Evolutionary conservation across 108 stramenopile genomes (phyloP).

Genomic region (Cylindrotheca closterium): DNA sequence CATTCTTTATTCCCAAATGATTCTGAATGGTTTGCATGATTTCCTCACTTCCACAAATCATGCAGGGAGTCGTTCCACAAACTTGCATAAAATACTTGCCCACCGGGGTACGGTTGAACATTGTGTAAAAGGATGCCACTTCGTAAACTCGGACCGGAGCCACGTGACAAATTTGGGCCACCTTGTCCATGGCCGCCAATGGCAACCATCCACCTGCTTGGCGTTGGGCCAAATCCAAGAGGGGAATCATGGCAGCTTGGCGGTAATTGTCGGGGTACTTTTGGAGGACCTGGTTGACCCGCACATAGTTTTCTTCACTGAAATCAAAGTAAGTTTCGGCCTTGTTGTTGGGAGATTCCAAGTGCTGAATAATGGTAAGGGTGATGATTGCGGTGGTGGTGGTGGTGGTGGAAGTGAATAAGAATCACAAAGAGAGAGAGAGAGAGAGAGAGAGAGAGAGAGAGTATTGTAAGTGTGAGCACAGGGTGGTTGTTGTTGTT

Average conservation of each 20-base stretch:
- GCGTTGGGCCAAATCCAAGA: slow-evolving; percentile 95
- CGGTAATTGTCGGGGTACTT: slow-evolving; percentile 99
- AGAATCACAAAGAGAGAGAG: background rate
- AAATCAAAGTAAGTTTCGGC: slow-evolving; percentile 91
- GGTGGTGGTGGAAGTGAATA: background rate
- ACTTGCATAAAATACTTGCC: slow-evolving; percentile 99
- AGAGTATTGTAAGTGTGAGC: background rate
- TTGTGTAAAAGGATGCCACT: slow-evolving; percentile 98
- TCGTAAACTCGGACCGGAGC: slow-evolving; percentile 94
- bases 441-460: slow-evolving; percentile 2
- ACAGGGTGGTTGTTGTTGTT: background rate
- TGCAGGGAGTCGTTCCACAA: slow-evolving; percentile 99
- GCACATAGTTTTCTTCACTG: slow-evolving; percentile 93
- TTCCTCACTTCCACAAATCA: slow-evolving; percentile 98
- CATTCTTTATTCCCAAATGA: slow-evolving; percentile 95
- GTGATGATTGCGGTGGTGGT: background rate
- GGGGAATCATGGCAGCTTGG: slow-evolving; percentile 93
- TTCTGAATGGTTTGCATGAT: slow-evolving; percentile 98
- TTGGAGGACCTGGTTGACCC: slow-evolving; percentile 78
- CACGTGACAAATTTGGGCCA: slow-evolving; percentile 91
- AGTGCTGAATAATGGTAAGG: no score
- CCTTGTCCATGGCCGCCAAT: slow-evolving; percentile 99
- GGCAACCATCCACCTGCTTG: slow-evolving; percentile 99
- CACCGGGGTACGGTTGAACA: slow-evolving; percentile 99
- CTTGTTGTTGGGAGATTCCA: slow-evolving; percentile 93